Base-by-base conservation (phyloP, 2,329 filamentous ascomycete species). In the Colletotrichum viniferum region DNA sequence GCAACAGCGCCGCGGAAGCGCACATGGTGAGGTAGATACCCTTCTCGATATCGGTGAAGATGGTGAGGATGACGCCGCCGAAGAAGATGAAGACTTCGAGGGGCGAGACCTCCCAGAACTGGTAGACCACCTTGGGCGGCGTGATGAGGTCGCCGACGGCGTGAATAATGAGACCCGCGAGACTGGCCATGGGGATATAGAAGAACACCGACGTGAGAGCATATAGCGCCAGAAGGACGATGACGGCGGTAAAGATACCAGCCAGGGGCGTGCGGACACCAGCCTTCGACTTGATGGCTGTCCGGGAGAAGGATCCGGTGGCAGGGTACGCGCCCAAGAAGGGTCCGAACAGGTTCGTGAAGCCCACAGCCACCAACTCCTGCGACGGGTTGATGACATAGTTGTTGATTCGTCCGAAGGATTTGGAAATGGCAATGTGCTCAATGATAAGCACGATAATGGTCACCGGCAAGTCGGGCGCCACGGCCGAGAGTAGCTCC, bases 371-470 rank as follows among this genome's bases (percentile, higher is more conserved):
- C 32, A 96, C 92, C 43, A 96, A 86, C 81, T 96, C 94, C 79
- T 96, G 94, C 0, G 94, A 96, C 0, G 94, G 94, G 72, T 94
- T 89, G 80, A 96, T 93, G 16, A 90, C 92, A 82, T 96, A 96
- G 84, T 94, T 94, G 85, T 95, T 95, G 77, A 95, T 88, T 73
- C 94, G 89, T 8, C 94, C 94, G 80, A 96, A 96, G 0, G 94
- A 95, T 82, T 96, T 96, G 8, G 94, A 93, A 76, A 96, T 96
- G 56, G 94, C 94, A 78, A 96, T 96, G 81, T 96, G 94, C 83
- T 96, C 94, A 70, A 96, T 94, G 24, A 96, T 88, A 71, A 96
- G 87, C 62, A 96, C 94, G 77, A 96, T 96, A 73, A 96, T 91
- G 2, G 93, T 91, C 13, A 92, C 92, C 0, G 94, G 94, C 12